Base-by-base conservation (phyloP, 2,329 filamentous ascomycete species). In the Tolypocladium guangdongense region DNA sequence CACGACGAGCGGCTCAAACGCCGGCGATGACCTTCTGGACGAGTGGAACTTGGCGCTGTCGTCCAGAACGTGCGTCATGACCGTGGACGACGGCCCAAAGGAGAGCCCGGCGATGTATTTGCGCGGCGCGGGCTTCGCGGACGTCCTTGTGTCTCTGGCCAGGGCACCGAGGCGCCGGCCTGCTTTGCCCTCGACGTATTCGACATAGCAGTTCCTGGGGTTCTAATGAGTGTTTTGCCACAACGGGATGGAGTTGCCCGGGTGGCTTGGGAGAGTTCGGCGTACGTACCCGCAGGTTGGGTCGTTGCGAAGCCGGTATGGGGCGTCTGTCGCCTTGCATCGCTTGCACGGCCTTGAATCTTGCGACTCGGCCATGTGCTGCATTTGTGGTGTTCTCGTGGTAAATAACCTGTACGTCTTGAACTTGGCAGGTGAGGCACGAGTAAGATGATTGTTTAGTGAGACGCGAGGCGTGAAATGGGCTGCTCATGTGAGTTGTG, bases 21-120 rank as follows among this genome's bases (percentile, higher is more conserved):
- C 80, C 5, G 81, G 72, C 51, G 83, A 78, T 5, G 82, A 80
- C 59, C 82, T 83, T 55, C 81, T 84, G 45, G 77, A 74, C 41
- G 78, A 75, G 65, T 92, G 86, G 52, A 77, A 78, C 58, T 80
- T 74, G 47, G 87, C 74, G 63, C 90, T 87, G 56, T 78, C 73
- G 66, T 88, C 80, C 52, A 97, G 74, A 24, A 95, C 77, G 61
- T 92, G 81, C 33, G 95, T 75, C 45, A 99, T 74, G 16, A 83
- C 81, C 16, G 87, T 78, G 0, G 92, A 97, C 1, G 88, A 93
- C 1, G 87, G 74, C 0, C 93, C 92, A 62, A 90, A 85, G 0
- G 91, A 96, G 2, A 96, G 73, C 7, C 90, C 89, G 22, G 96
- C 73, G 20, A 96, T 73, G 49, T 96, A 80, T 51, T 64, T 64